Evolutionary conservation across 768 basidiomycete species (phyloP), one percentile per base, ranked within the genome.

Genomic region (Neoboletus magnificus): DNA sequence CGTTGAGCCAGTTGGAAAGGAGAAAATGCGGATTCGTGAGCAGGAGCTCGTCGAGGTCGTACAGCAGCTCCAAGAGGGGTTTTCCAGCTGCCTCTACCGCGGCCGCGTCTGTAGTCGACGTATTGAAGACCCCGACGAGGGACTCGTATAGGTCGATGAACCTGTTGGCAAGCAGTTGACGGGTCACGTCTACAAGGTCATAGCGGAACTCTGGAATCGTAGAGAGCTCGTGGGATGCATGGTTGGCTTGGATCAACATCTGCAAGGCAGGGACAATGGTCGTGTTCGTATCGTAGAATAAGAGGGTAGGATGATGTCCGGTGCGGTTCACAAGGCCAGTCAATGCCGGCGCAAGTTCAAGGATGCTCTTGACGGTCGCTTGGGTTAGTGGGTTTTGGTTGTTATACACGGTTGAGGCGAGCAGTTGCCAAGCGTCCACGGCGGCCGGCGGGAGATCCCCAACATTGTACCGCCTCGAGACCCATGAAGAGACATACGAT

Each of bases 241-340:
- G 4, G 59, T 66, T 46, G 49, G 66, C 62, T 33, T 71, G 76
- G 5, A 79, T 73, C 2, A 98, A 73, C 3, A 91, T 92, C 52
- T 83, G 80, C 35, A 96, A 74, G 0, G 92, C 85, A 1, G 92
- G 87, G 12, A 91, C 82, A 41, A 95, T 80, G 6, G 89, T 89
- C 1, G 65, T 62, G 62, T 74, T 63, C 1, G 75, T 75, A 54
- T 77, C 67, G 36, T 77, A 77, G 30, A 70, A 69, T 7, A 76
- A 50, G 23, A 63, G 37, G 18, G 75, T 76, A 0, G 74, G 68
- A 22, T 70, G 70, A 45, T 65, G 67, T 13, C 69, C 71, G 3
- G 67, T 67, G 22, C 62, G 65, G 48, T 73, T 70, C 1, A 69
- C 68, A 16, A 77, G 60, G 29, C 75, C 75, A 0, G 61, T 62